phyloP scores from a whole-genome alignment of 371 early-diverging fungal genomes.

The Smittium culicis region DNA sequence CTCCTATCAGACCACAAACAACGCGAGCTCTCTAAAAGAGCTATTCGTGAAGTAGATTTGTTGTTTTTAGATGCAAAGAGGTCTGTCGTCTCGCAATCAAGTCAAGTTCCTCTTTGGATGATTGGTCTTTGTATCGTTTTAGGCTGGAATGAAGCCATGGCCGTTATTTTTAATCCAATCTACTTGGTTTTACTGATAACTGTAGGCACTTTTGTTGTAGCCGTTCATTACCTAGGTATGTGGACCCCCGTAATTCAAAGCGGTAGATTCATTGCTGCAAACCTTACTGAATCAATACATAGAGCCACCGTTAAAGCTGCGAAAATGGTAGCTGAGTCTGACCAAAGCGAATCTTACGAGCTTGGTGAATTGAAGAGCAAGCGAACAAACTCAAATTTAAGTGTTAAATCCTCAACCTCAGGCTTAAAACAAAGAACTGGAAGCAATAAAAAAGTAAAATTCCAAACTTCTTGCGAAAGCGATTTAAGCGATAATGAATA shows the following conservation, averaged over 20 bases:
- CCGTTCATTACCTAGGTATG: conserved; percentile 47
- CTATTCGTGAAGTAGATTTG: conserved; percentile 77
- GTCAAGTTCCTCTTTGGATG: conserved; percentile 79
- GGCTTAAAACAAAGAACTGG: too few species aligned
- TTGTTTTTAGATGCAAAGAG: conserved; percentile 91
- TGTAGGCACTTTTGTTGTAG: conserved; percentile 36
- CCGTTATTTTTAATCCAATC: conserved; percentile 64
- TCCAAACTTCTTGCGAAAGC: too few species aligned
- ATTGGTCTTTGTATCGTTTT: conserved; percentile 55
- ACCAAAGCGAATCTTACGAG: not conserved
- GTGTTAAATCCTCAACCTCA: too few species aligned
- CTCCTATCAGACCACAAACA: conserved; percentile 53
- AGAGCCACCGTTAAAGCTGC: not conserved
- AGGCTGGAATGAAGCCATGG: conserved; percentile 88
- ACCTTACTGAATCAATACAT: not conserved
- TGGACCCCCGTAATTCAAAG: conserved; percentile 41
- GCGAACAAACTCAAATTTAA: too few species aligned
- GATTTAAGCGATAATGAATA: too few species aligned
- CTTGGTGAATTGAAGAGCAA: not conserved
- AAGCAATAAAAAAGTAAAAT: too few species aligned
- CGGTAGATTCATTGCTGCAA: not conserved
- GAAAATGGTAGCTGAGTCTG: not conserved
- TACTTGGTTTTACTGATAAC: conserved; percentile 49
- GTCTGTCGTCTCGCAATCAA: conserved; percentile 71
- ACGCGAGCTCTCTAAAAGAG: conserved; percentile 60